These are phyloP conservation scores for Gaillardinia entomophila DNA, from an alignment of 805 yeast species.

Conservation along the genomic window DNA sequence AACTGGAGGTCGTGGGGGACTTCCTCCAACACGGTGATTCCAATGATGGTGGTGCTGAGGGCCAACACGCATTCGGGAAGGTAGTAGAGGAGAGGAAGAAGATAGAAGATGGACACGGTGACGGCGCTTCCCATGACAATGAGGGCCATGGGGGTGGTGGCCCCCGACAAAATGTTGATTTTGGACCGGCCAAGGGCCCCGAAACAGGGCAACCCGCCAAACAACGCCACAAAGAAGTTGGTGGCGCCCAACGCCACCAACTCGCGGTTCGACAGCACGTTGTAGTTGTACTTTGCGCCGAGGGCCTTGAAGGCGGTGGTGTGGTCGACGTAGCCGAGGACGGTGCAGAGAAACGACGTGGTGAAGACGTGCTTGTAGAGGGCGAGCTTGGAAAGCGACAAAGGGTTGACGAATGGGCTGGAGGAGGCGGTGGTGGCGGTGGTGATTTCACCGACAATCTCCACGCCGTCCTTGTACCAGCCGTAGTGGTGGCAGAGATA, in stretches of 20 bases:
- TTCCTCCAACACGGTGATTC: slow-evolving; percentile 47
- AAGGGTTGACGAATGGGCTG: slow-evolving; percentile 15
- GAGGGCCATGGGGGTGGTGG: slow-evolving; percentile 34
- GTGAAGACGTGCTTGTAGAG: slow-evolving; percentile 19
- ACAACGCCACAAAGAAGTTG: slow-evolving; percentile 20
- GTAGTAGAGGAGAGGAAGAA: slow-evolving; percentile 19
- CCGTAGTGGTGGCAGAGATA: slow-evolving; percentile 15
- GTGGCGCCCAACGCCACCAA: slow-evolving; percentile 26
- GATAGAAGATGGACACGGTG: slow-evolving; percentile 16
- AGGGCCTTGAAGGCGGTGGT: slow-evolving; percentile 29
- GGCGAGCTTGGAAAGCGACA: slow-evolving; percentile 10
- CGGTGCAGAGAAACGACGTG: slow-evolving; percentile 26
- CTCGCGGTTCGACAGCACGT: slow-evolving; percentile 27
- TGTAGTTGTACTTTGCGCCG: slow-evolving; percentile 25
- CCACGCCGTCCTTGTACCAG: slow-evolving; percentile 24
- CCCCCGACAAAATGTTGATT: slow-evolving; percentile 41
- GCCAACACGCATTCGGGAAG: slow-evolving; percentile 29
- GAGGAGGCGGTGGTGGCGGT: slow-evolving; percentile 1
- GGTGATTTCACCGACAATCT: slow-evolving; percentile 21
- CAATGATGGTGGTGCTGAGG: slow-evolving; percentile 29
- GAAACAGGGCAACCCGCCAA: slow-evolving; percentile 30
- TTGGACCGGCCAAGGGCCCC: slow-evolving; percentile 34
- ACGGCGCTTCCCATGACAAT: slow-evolving; percentile 26
- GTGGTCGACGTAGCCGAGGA: slow-evolving; percentile 30
- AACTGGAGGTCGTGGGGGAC: slow-evolving; percentile 12